Percentiles rank a stretch among this genome's conserved stretches.
phyloP scores from a whole-genome alignment of 345 rosid species.

The Euphorbia lathyris region DNA sequence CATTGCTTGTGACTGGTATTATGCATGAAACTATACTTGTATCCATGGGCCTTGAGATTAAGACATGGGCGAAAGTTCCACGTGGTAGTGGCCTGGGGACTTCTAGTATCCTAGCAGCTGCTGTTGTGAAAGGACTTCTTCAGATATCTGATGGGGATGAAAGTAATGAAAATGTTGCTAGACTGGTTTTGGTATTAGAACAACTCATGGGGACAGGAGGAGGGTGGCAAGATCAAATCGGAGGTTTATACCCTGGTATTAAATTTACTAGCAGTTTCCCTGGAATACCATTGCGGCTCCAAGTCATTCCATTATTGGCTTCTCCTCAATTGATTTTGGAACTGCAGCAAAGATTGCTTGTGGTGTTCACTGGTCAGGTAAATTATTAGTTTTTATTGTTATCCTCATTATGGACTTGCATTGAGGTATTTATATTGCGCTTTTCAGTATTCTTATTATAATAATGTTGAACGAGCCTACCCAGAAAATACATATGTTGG shows the following conservation, averaged over 20 bases:
- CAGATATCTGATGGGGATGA: conserved; percentile 70
- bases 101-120: conserved; percentile 96
- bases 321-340: conserved; percentile 56
- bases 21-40: conserved; percentile 39
- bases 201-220: conserved; percentile 99
- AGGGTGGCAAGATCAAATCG: conserved; percentile 99
- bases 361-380: conserved; percentile 96
- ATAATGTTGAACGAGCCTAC: too few relatives aligned
- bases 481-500: too few relatives aligned
- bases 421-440: background rate
- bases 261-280: conserved; percentile 88
- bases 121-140: conserved; percentile 86
- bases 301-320: conserved; percentile 75
- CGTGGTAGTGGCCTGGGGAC: conserved; percentile 98
- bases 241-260: conserved; percentile 89
- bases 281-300: conserved; percentile 84
- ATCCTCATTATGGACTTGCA: background rate
- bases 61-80: conserved; percentile 92
- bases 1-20: conserved; percentile 74
- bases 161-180: conserved; percentile 77
- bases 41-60: conserved; percentile 56
- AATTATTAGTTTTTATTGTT: conserved; percentile 18
- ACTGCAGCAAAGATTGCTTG: conserved; percentile 75
- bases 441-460: too few relatives aligned
- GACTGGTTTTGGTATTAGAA: conserved; percentile 86